Base-by-base conservation (phyloP, 306 rosid species). In the Corylus heterophylla region DNA sequence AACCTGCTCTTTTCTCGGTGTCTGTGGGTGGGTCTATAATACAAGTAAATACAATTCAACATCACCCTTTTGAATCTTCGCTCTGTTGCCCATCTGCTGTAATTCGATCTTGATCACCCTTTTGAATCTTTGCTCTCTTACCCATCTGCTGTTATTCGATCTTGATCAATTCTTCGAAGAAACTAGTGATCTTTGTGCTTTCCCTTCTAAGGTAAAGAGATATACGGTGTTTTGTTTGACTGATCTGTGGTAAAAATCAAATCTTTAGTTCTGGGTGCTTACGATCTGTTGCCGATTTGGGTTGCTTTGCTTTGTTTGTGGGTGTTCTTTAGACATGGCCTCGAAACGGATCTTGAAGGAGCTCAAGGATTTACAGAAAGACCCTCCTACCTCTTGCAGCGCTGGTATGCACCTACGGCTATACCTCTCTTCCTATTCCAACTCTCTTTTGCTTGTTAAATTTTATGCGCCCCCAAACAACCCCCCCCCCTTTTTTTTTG, bases 351-450 rank as follows among this genome's bases (percentile, higher is more conserved):
- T 93, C 88, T 73, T 89, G 83, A 90, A 93, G 87, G 98, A 90
- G 81, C 95, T 91, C 56, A 91, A 93, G 93, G 97, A 91, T 85
- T 88, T 93, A 86, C 98, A 89, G 98, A 93, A 91, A 82, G 94
- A 93, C 78, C 94, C 94, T 74, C 98, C 93, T 39, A 87, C 90
- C 50, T 91, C 93, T n/a, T 91, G 91, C 88, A 93, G 97, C 68
- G 97, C 98, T n/a, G 98, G 98, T 93, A 49, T 71, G 68, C n/a
- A 64, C 68, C 76, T 42, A 22, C 22, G 22, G 22, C 22, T 22
- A 20, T 25, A 4, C 66, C 14, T 25, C 18, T 44, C 22, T 44
- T 76, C 45, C 45, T 74, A 86, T 63, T 52, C 44, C 5, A 8
- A 22, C 37, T 17, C 44, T 22, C 45, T 63, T 31, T 9, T 31